A percentile compares a stretch with the other conserved stretches of the same genome.
Evolutionary conservation across 2,329 filamentous ascomycete genomes (phyloP).

Genomic region (Claviceps sp.): DNA sequence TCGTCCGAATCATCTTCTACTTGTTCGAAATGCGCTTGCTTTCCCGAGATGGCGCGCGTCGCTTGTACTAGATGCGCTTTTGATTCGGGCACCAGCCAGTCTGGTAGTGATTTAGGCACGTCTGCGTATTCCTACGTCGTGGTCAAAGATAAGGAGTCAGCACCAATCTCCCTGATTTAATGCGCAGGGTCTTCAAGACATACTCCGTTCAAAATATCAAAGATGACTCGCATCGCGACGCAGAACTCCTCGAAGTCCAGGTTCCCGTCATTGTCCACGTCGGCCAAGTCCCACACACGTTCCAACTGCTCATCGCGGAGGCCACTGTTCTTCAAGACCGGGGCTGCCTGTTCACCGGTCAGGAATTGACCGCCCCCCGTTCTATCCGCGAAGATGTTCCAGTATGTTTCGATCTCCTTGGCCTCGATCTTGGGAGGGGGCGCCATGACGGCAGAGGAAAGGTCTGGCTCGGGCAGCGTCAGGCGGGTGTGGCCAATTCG

Average conservation of each 20-base stretch:
- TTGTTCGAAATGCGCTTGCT: slow-evolving; percentile 70
- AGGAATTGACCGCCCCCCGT: slow-evolving; percentile 47
- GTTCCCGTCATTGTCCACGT: slow-evolving; percentile 94
- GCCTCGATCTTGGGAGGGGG: slow-evolving; percentile 45
- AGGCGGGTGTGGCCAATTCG: neutral
- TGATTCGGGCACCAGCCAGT: slow-evolving; percentile 94
- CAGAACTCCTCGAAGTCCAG: slow-evolving; percentile 99
- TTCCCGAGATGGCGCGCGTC: slow-evolving; percentile 62
- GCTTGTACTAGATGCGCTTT: slow-evolving; percentile 86
- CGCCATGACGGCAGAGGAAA: slow-evolving; percentile 25
- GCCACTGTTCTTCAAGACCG: slow-evolving; percentile 50
- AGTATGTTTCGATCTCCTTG: slow-evolving; percentile 51
- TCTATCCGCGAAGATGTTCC: slow-evolving; percentile 48
- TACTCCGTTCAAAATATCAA: slow-evolving; percentile 92
- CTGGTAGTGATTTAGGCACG: slow-evolving; percentile 73
- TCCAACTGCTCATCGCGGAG: slow-evolving; percentile 70
- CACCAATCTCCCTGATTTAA: neutral
- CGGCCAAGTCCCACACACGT: slow-evolving; percentile 90
- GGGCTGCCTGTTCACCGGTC: slow-evolving; percentile 47
- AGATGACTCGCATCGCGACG: slow-evolving; percentile 95
- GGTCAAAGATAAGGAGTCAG: neutral
- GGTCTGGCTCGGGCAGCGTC: slow-evolving; percentile 1
- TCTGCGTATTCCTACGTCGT: slow-evolving; percentile 64
- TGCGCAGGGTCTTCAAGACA: neutral
- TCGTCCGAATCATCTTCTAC: slow-evolving; percentile 74